A percentile compares a stretch with the other conserved stretches of the same genome.
These are phyloP conservation scores for Biscutella laevigata DNA, from an alignment of 441 rosid genomes.

Conservation along the genomic window DNA sequence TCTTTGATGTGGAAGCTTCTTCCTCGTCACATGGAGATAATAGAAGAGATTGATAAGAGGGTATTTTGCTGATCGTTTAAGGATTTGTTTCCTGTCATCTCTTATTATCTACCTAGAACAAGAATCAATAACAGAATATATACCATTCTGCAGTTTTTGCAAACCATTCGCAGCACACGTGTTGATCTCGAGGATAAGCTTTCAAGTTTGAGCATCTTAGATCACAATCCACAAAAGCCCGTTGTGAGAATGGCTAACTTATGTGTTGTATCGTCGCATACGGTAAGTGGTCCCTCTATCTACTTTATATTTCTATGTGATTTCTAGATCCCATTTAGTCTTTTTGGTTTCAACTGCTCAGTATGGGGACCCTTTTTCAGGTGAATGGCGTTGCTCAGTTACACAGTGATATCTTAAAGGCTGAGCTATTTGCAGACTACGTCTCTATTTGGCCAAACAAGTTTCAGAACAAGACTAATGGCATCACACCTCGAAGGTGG, in stretches of 20 bases:
- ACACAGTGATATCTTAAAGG: slow-evolving; percentile 89
- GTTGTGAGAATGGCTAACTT: slow-evolving; percentile 98
- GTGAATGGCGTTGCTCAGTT: slow-evolving; percentile 98
- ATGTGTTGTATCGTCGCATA: slow-evolving; percentile 85
- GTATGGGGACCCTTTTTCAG: slow-evolving; percentile 32
- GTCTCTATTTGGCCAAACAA: slow-evolving; percentile 89
- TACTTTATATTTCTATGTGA: background rate
- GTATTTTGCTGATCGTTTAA: slow-evolving; percentile 31
- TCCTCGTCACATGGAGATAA: slow-evolving; percentile 99
- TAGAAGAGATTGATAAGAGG: slow-evolving; percentile 88
- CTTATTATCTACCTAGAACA: no score
- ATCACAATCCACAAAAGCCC: slow-evolving; percentile 80
- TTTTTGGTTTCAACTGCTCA: slow-evolving; percentile 9
- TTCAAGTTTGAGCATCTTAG: slow-evolving; percentile 69
- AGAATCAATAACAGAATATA: slow-evolving; percentile 8
- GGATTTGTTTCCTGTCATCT: background rate
- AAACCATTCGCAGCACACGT: slow-evolving; percentile 40
- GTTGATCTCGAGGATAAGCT: slow-evolving; percentile 78
- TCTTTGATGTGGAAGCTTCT: slow-evolving; percentile 91
- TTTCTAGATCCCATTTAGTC: background rate
- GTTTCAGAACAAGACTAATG: slow-evolving; percentile 95
- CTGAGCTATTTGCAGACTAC: slow-evolving; percentile 84
- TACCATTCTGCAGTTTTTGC: slow-evolving; percentile 55
- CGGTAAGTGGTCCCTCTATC: slow-evolving; percentile 40
- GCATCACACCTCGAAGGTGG: slow-evolving; percentile 96